Conservation (phyloP, 768 basidiomycete genomes). For the Mycena crocata region DNA sequence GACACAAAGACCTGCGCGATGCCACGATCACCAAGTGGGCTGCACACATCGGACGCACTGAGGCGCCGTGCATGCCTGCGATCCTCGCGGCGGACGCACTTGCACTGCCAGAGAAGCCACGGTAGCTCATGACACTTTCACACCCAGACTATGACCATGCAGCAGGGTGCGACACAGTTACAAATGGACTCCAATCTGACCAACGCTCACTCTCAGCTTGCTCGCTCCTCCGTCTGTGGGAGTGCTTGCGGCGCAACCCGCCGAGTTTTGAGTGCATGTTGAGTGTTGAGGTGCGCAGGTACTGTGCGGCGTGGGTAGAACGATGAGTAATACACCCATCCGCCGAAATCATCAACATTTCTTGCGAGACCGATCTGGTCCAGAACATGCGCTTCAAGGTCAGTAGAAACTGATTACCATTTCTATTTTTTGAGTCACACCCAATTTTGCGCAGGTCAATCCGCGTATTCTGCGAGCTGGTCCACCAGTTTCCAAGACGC, state of each 20-base stretch:
- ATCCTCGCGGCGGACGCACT: conserved; percentile 50
- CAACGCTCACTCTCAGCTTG: conserved; percentile 51
- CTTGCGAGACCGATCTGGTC: conserved; percentile 23
- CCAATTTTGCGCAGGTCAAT: conserved; percentile 34
- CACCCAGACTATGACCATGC: conserved; percentile 48
- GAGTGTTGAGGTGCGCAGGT: conserved; percentile 38
- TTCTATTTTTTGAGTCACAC: conserved; percentile 31
- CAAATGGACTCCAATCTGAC: conserved; percentile 49
- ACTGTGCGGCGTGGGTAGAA: conserved; percentile 48
- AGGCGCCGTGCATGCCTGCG: conserved; percentile 51
- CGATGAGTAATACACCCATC: conserved; percentile 43
- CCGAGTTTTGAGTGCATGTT: conserved; percentile 38
- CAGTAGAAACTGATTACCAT: too few relatives aligned
- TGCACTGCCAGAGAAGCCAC: conserved; percentile 43
- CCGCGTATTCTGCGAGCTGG: conserved; percentile 6
- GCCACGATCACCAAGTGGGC: conserved; percentile 44
- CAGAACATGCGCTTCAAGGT: conserved; percentile 42
- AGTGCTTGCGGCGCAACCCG: conserved; percentile 45
- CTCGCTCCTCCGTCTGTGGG: conserved; percentile 51
- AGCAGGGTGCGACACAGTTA: conserved; percentile 47
- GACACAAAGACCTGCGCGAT: conserved; percentile 38
- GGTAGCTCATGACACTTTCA: conserved; percentile 54
- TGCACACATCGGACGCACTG: conserved; percentile 42
- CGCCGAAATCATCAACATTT: conserved; percentile 14
- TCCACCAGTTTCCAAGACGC: conserved; percentile 8